Evolutionary conservation across 2,329 filamentous ascomycete species (phyloP).

Genomic region (Clathrospora elynae): DNA sequence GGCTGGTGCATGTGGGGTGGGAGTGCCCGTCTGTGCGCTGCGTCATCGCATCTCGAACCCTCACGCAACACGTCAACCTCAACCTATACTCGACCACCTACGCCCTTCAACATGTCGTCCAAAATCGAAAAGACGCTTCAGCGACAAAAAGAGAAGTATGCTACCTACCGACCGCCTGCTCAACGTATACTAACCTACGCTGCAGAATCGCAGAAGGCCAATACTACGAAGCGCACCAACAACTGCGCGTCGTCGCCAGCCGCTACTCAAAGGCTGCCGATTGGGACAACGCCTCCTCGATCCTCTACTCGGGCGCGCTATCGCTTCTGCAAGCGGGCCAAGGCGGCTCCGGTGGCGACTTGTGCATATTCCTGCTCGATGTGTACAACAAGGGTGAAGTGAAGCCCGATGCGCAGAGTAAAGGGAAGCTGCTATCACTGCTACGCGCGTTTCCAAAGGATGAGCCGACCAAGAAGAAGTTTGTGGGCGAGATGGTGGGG

Average conservation of each 20-base stretch:
- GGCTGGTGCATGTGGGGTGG: constrained; percentile 10
- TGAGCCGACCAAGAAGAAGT: constrained; percentile 92
- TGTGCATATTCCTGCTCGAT: constrained; percentile 85
- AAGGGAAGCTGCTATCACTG: constrained; percentile 75
- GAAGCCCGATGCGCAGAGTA: constrained; percentile 73
- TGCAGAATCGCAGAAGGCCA: constrained; percentile 82
- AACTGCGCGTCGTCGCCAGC: constrained; percentile 91
- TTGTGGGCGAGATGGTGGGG: constrained; percentile 82
- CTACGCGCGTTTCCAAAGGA: constrained; percentile 78
- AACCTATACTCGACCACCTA: neutral
- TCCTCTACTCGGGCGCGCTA: constrained; percentile 81
- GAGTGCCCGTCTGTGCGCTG: constrained; percentile 21
- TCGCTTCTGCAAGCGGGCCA: constrained; percentile 90
- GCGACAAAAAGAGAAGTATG: constrained; percentile 79
- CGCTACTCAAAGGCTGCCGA: constrained; percentile 89
- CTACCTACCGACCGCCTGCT: neutral
- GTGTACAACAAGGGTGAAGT: constrained; percentile 88
- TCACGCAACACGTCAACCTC: constrained; percentile 6
- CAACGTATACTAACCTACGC: constrained; percentile 20
- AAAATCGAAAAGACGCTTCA: constrained; percentile 75
- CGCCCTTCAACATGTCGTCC: constrained; percentile 34
- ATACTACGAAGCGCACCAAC: constrained; percentile 98
- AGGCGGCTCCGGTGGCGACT: constrained; percentile 87
- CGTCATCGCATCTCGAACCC: constrained; percentile 22
- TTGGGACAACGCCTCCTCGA: constrained; percentile 83